Evolutionary conservation across 805 yeast species (phyloP).

Genomic region (Naumovozyma dairenensis): DNA sequence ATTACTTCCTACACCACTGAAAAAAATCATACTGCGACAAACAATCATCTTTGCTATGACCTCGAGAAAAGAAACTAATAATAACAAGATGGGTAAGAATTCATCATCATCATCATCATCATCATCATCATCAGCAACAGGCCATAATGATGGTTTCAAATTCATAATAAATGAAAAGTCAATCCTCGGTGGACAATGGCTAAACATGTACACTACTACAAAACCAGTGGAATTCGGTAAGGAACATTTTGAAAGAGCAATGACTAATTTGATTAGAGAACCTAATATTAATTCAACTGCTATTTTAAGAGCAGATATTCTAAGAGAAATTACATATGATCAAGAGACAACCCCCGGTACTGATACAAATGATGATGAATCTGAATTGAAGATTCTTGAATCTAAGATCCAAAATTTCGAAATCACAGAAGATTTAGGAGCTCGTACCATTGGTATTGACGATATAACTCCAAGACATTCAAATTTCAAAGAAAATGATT

Average conservation of each 20-base stretch:
- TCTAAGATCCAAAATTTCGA: constrained; percentile 7
- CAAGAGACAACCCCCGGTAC: too few relatives aligned
- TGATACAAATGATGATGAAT: neutral
- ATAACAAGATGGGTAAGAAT: constrained; percentile 1
- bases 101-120: neutral
- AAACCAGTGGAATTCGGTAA: constrained; percentile 17
- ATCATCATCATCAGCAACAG: too few relatives aligned
- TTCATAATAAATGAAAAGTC: constrained; percentile 15
- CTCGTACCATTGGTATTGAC: constrained; percentile 27
- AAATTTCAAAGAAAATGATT: constrained; percentile 8
- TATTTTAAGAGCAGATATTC: constrained; percentile 76
- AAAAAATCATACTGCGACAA: too few relatives aligned
- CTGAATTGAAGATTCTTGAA: constrained; percentile 1
- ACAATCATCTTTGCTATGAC: too few relatives aligned
- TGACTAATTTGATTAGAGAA: constrained; percentile 67
- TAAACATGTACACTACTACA: constrained; percentile 18
- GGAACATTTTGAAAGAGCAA: constrained; percentile 60
- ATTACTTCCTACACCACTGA: too few relatives aligned
- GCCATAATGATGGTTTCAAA: constrained; percentile 13
- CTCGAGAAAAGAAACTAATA: too few relatives aligned
- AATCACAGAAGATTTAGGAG: constrained; percentile 10
- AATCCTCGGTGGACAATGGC: constrained; percentile 23
- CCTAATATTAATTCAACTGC: constrained; percentile 91
- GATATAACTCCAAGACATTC: constrained; percentile 35
- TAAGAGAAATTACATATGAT: constrained; percentile 41